Evolutionary conservation across 805 yeast species (phyloP).

Genomic region (Kazachstania bromeliacearum): DNA sequence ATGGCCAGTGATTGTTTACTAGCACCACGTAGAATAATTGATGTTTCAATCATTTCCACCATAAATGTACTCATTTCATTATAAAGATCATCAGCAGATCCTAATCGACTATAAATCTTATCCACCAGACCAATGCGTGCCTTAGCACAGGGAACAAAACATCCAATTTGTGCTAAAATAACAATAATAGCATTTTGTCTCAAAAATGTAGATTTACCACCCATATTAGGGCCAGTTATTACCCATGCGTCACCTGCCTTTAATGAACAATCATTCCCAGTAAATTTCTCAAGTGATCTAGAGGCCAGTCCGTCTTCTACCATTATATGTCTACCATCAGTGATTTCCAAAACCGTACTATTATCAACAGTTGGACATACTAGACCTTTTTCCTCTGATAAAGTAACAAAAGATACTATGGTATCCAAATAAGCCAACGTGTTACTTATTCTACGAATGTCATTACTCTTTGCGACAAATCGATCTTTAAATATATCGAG

Average conservation of each 20-base stretch:
- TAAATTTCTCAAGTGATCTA: slow-evolving; percentile 32
- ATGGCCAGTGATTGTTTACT: slow-evolving; percentile 63
- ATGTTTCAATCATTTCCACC: slow-evolving; percentile 87
- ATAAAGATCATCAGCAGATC: slow-evolving; percentile 75
- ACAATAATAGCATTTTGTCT: slow-evolving; percentile 64
- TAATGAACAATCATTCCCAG: slow-evolving; percentile 26
- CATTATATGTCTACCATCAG: slow-evolving; percentile 71
- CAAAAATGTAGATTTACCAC: slow-evolving; percentile 71
- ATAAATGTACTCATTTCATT: slow-evolving; percentile 81
- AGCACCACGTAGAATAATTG: slow-evolving; percentile 55
- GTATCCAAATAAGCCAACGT: slow-evolving; percentile 63
- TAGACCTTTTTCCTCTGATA: slow-evolving; percentile 61
- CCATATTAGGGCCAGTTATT: slow-evolving; percentile 89
- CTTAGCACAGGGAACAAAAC: slow-evolving; percentile 55
- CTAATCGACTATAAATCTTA: slow-evolving; percentile 68
- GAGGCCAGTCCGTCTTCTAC: slow-evolving; percentile 66
- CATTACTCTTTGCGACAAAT: slow-evolving; percentile 36
- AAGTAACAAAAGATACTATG: slow-evolving; percentile 56
- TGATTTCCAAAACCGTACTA: slow-evolving; percentile 39
- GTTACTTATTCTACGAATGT: slow-evolving; percentile 42
- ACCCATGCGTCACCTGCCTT: slow-evolving; percentile 36
- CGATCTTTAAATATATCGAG: slow-evolving; percentile 39
- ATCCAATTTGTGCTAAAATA: slow-evolving; percentile 66
- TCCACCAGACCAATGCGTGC: slow-evolving; percentile 70
- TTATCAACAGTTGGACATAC: slow-evolving; percentile 55